Evolutionary conservation across 495 filamentous ascomycete genomes (phyloP), one percentile per base, ranked within the genome.

Genomic region (Aspergillus sclerotioniger): DNA sequence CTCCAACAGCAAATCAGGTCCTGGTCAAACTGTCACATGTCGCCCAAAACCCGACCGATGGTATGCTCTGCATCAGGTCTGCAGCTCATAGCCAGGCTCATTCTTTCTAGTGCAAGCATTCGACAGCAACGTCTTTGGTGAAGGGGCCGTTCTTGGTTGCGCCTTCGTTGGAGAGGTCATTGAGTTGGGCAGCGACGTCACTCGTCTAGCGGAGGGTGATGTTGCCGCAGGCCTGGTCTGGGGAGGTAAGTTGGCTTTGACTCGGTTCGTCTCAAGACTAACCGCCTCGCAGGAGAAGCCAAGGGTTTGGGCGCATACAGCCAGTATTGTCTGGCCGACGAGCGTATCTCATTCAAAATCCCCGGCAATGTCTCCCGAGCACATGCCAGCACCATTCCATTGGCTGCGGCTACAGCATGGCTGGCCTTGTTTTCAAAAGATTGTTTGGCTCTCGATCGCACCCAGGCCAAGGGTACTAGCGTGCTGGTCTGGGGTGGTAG

Each of bases 111-210:
- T 69, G 6, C 51, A 68, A 60, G 47, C 58, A 3, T 62, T 73
- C 41, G 69, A 71, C 37, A 3, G 3, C 1, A 67, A 68, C 52
- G 60, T 58, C 9, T 73, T 70, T 52, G 70, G 62, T 6, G 60
- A 70, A n/a, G 69, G 64, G 2, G 64, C 61, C 12, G 67, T 82
- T 21, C 65, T 85, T 2, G 83, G 83, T 25, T 68, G 65, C 56
- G 84, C 87, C 57, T 71, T 81, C 20, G 72, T 80, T 2, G 84
- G 84, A 35, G 71, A 74, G 5, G 69, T 87, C 15, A 69, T 65
- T 8, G 73, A 71, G 17, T 66, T 82, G n/a, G 84, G 84, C 20
- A 53, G 62, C 3, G 58, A 16, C 12, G 80, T 81, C 7, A 78
- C 62, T 19, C 31, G 62, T 2, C 73, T 81, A 62, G 66, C 72